phyloP scores from a whole-genome alignment of 2,329 filamentous ascomycete species.

The Parastagonospora avenae region DNA sequence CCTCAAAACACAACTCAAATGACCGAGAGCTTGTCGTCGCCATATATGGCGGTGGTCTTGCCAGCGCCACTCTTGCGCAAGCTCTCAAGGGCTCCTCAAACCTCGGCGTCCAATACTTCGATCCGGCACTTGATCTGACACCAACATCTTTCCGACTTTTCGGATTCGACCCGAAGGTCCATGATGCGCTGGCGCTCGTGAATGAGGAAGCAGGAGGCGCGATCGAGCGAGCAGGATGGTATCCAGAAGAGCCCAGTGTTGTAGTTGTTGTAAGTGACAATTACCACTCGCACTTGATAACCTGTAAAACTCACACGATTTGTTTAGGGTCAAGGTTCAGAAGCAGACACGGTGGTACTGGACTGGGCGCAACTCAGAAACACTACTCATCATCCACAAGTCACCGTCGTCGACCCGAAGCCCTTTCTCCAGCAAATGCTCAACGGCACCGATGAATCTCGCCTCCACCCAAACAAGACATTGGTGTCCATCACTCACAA shows the following conservation, averaged over 20 bases:
- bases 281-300: too few relatives aligned
- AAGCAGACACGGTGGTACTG: neutral
- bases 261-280: neutral
- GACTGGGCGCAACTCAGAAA: neutral
- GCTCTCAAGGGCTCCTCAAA: neutral
- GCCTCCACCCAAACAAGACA: neutral
- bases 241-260: neutral
- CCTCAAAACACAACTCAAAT: too few relatives aligned
- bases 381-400: neutral
- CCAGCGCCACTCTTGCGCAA: neutral
- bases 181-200: neutral
- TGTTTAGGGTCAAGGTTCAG: neutral
- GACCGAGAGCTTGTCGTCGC: neutral
- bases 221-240: conserved; percentile 1
- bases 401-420: neutral
- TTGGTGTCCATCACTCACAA: neutral
- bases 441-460: neutral
- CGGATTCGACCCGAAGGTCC: neutral
- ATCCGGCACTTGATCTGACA: neutral
- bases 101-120: neutral
- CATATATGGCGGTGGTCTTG: conserved; percentile 1
- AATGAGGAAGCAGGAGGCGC: neutral
- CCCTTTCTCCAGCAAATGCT: neutral
- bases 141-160: neutral
- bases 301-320: too few relatives aligned